These are phyloP conservation scores for Heritiera fomes DNA, from an alignment of 345 rosid species.

Conservation along the genomic window DNA sequence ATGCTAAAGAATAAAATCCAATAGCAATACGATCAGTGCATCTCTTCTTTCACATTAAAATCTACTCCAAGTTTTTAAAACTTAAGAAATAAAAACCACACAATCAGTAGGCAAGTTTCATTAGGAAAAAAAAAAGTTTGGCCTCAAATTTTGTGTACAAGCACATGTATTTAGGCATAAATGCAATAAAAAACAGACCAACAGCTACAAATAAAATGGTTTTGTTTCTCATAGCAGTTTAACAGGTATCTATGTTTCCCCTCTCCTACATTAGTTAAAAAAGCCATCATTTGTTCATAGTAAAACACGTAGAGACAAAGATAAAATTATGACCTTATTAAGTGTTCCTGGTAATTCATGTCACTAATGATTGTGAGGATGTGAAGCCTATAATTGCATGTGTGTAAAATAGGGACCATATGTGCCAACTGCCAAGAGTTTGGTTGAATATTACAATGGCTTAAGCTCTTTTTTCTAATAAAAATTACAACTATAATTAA, in stretches of 20 bases:
- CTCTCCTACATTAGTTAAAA: neutral
- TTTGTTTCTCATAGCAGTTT: neutral
- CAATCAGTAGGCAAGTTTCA: neutral
- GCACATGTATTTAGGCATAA: neutral
- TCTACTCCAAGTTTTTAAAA: neutral
- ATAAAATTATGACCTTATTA: neutral
- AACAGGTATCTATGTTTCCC: neutral
- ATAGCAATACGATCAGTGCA: neutral
- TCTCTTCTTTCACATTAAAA: neutral
- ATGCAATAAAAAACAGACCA: neutral
- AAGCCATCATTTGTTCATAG: neutral
- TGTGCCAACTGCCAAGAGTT: too few relatives aligned
- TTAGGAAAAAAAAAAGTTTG: neutral
- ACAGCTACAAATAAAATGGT: neutral
- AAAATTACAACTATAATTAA: too few relatives aligned
- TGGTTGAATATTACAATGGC: too few relatives aligned
- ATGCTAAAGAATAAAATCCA: slow-evolving; percentile 31
- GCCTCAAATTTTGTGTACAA: neutral
- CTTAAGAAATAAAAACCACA: neutral
- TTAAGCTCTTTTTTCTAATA: too few relatives aligned
- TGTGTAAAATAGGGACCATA: too few relatives aligned
- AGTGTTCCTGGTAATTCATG: neutral
- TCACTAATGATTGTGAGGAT: neutral
- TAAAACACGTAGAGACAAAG: neutral
- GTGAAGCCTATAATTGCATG: too few relatives aligned